Percentiles rank a stretch among this genome's conserved stretches.
Evolutionary conservation across 352 stramenopile genomes (phyloP).

Genomic region (Phytophthora hybrid): DNA sequence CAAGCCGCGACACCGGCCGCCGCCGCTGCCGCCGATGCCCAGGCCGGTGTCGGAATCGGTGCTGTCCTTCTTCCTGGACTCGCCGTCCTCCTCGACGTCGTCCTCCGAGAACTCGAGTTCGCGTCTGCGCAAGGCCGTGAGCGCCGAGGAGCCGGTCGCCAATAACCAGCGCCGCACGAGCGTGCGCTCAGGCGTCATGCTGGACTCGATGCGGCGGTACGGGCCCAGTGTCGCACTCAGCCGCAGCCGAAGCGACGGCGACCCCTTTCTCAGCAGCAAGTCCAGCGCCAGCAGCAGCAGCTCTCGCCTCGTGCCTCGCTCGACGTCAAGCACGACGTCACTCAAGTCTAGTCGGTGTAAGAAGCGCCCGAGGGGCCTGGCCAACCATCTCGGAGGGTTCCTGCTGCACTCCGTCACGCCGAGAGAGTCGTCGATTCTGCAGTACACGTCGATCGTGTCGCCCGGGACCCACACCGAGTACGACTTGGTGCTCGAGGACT

Average conservation of each 20-base stretch:
- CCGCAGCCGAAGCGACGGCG: constrained; percentile 26
- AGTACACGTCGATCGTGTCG: constrained; percentile 56
- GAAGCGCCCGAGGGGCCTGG: constrained; percentile 30
- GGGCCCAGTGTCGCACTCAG: constrained; percentile 17
- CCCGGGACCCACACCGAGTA: constrained; percentile 72
- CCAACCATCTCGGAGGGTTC: constrained; percentile 64
- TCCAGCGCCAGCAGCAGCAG: constrained; percentile 8
- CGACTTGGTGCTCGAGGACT: constrained; percentile 57
- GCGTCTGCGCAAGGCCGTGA: constrained; percentile 24
- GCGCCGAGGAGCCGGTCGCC: constrained; percentile 18
- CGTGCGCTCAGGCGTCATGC: constrained; percentile 20
- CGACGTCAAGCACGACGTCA: constrained; percentile 26
- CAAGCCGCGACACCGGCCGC: constrained; percentile 7
- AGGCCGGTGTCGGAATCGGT: constrained; percentile 24
- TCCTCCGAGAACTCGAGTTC: constrained; percentile 24
- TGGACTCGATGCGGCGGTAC: constrained; percentile 30
- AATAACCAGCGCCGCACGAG: constrained; percentile 19
- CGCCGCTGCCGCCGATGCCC: constrained; percentile 12
- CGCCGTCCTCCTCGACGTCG: constrained; percentile 26
- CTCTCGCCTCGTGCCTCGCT: constrained; percentile 10
- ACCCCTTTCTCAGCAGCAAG: constrained; percentile 14
- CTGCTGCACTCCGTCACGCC: constrained; percentile 71
- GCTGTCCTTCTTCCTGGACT: constrained; percentile 45
- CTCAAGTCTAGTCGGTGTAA: constrained; percentile 21
- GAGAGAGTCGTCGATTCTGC: constrained; percentile 55